Percentiles rank a stretch among this genome's conserved stretches.
These are phyloP conservation scores for Aspergillus mulundensis DNA, from an alignment of 495 filamentous ascomycete species.

Conservation along the genomic window DNA sequence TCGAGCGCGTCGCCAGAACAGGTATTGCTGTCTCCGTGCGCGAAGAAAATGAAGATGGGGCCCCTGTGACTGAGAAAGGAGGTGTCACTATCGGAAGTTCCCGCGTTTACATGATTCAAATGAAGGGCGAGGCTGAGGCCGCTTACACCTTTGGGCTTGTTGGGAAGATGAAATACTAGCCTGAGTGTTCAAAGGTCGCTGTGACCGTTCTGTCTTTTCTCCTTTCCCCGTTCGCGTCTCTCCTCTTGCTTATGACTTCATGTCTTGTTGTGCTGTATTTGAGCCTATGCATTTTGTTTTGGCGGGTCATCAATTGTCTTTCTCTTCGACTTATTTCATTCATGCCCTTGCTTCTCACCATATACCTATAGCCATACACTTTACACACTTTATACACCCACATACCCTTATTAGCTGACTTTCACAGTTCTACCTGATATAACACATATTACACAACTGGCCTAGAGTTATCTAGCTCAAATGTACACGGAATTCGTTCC, in stretches of 20 bases:
- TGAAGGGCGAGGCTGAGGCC: constrained; percentile 59
- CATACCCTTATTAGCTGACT: not conserved
- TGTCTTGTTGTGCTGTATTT: not conserved
- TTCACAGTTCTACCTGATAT: too few species aligned
- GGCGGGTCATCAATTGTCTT: not conserved
- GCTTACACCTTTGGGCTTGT: constrained; percentile 60
- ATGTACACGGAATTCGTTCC: not conserved
- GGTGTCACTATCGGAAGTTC: constrained; percentile 65
- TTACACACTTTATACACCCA: not conserved
- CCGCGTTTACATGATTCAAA: constrained; percentile 81
- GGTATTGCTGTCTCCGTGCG: constrained; percentile 87
- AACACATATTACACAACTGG: not conserved
- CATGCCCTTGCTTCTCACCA: not conserved
- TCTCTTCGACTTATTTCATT: not conserved
- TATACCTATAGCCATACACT: not conserved
- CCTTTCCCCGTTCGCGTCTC: not conserved
- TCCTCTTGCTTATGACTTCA: not conserved
- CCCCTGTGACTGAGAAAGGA: constrained; percentile 59
- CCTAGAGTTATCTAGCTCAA: not conserved
- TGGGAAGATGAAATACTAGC: constrained; percentile 54
- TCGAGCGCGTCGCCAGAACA: constrained; percentile 74
- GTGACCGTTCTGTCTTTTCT: not conserved
- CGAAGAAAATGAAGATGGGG: constrained; percentile 73
- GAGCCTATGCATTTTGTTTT: constrained; percentile 5
- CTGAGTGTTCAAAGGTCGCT: not conserved